phyloP scores from a whole-genome alignment of 2,329 filamentous ascomycete genomes.

The Xylariaceae sp. region DNA sequence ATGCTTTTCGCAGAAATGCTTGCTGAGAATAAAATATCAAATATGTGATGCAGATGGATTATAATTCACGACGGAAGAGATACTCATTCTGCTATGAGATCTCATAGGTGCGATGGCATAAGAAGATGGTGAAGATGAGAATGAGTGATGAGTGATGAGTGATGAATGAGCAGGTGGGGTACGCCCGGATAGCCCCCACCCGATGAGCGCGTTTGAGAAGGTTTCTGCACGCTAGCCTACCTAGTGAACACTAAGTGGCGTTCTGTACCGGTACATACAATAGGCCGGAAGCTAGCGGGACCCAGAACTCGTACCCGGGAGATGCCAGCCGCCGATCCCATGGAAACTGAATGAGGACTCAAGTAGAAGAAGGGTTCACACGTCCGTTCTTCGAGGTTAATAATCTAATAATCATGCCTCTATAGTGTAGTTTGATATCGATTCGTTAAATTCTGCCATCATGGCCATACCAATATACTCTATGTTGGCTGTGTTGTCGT shows the following conservation, averaged over 20 bases:
- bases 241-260: neutral
- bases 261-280: constrained; percentile 41
- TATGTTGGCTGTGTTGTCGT: neutral
- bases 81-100: too few relatives aligned
- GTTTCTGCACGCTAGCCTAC: constrained; percentile 47
- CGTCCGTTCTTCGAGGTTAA: too few relatives aligned
- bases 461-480: too few relatives aligned
- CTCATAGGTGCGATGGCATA: neutral
- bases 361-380: too few relatives aligned
- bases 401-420: too few relatives aligned
- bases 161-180: neutral
- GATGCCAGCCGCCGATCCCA: too few relatives aligned
- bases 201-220: constrained; percentile 59
- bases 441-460: too few relatives aligned
- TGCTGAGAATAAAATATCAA: too few relatives aligned
- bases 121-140: constrained; percentile 1
- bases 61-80: too few relatives aligned
- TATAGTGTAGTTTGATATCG: neutral
- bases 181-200: neutral
- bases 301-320: neutral
- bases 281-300: neutral
- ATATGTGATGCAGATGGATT: too few relatives aligned
- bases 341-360: too few relatives aligned
- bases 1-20: too few relatives aligned
- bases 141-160: constrained; percentile 2